phyloP scores from a whole-genome alignment of 805 yeast genomes.

The Candida palmyrensis region DNA sequence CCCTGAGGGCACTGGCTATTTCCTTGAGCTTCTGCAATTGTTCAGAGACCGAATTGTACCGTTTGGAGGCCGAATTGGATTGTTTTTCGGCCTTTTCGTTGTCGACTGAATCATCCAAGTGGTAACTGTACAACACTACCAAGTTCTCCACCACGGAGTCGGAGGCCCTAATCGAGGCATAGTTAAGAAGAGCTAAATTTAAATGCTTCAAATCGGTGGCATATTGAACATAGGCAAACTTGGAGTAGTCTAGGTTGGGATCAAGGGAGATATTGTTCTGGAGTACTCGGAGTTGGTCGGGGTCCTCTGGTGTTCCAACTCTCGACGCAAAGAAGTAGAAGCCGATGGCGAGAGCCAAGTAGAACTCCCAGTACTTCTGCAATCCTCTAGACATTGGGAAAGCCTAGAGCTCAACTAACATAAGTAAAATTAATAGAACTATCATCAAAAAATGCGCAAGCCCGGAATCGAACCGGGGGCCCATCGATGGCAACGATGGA shows the following conservation, averaged over 20 bases:
- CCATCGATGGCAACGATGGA: conserved; percentile 11
- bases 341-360: conserved; percentile 16
- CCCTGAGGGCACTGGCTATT: conserved; percentile 7
- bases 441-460: conserved; percentile 8
- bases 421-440: neutral
- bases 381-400: neutral
- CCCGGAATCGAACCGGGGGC: conserved; percentile 3
- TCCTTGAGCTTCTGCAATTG: conserved; percentile 9
- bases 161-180: conserved; percentile 27
- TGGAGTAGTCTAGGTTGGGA: conserved; percentile 6
- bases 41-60: conserved; percentile 20
- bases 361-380: conserved; percentile 19
- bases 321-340: conserved; percentile 9
- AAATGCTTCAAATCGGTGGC: conserved; percentile 50
- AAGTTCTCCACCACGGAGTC: conserved; percentile 39
- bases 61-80: no score
- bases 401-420: neutral
- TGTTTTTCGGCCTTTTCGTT: neutral
- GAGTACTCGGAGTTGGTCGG: conserved; percentile 9
- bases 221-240: conserved; percentile 55
- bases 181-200: conserved; percentile 47
- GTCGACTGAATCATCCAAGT: conserved; percentile 6
- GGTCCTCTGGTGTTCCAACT: conserved; percentile 19
- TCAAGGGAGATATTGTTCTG: neutral
- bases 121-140: conserved; percentile 35